Evolutionary conservation across 1,284 basidiomycete genomes (phyloP).

Genomic region (Sporisorium iseilematis-ciliati): DNA sequence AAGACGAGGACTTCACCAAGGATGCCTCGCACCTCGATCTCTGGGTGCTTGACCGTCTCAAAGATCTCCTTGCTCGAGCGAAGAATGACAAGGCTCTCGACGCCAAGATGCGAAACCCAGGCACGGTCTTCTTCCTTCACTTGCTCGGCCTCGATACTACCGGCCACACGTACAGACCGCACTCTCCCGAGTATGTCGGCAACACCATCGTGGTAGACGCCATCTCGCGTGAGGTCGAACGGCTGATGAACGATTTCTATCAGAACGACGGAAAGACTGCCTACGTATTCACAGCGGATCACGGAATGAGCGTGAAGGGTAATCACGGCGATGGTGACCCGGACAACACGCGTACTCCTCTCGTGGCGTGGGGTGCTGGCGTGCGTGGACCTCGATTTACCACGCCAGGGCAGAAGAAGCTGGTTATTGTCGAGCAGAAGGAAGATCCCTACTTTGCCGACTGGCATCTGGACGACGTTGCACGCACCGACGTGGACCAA

Average conservation of each 20-base stretch:
- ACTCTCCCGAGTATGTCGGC: slow-evolving; percentile 86
- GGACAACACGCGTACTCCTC: slow-evolving; percentile 86
- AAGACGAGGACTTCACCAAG: slow-evolving; percentile 74
- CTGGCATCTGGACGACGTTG: slow-evolving; percentile 55
- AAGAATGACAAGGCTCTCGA: slow-evolving; percentile 70
- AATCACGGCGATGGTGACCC: slow-evolving; percentile 92
- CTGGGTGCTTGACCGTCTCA: slow-evolving; percentile 82
- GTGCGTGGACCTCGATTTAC: slow-evolving; percentile 39
- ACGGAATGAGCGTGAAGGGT: slow-evolving; percentile 89
- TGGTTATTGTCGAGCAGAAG: slow-evolving; percentile 7
- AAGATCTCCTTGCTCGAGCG: slow-evolving; percentile 70
- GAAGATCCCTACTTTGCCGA: slow-evolving; percentile 54
- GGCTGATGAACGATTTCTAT: slow-evolving; percentile 76
- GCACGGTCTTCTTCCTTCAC: slow-evolving; percentile 85
- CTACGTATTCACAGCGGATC: slow-evolving; percentile 88
- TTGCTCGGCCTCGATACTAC: slow-evolving; percentile 88
- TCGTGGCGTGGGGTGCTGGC: slow-evolving; percentile 86
- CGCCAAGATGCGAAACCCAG: slow-evolving; percentile 72
- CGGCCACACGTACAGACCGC: slow-evolving; percentile 87
- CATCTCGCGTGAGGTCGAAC: slow-evolving; percentile 80
- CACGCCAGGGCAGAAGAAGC: slow-evolving; percentile 10
- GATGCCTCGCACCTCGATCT: slow-evolving; percentile 83
- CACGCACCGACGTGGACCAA: slow-evolving; percentile 77
- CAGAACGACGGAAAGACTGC: slow-evolving; percentile 77
- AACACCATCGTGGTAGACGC: slow-evolving; percentile 85